Evolutionary conservation across 306 rosid species (phyloP).

Genomic region (Cicer bijugum): DNA sequence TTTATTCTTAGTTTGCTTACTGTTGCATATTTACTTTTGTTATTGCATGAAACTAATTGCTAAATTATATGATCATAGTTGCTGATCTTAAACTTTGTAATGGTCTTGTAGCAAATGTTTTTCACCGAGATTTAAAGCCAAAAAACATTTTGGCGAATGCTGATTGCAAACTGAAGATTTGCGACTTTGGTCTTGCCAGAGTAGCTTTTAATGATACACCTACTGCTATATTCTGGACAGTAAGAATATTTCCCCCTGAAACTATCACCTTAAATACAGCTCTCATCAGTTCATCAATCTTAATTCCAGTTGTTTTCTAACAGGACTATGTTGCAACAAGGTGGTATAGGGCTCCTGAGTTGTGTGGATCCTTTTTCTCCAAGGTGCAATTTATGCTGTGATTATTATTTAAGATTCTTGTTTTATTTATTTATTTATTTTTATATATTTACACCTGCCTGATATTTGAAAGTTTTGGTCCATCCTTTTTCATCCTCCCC

Average conservation of each 20-base stretch:
- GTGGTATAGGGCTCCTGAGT: constrained; percentile 99
- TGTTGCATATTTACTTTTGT: constrained; percentile 32
- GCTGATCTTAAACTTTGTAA: constrained; percentile 49
- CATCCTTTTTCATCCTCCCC: background rate
- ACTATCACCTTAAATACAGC: constrained; percentile 24
- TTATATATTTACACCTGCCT: background rate
- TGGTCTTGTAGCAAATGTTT: constrained; percentile 86
- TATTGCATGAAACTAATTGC: constrained; percentile 31
- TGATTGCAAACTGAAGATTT: constrained; percentile 98
- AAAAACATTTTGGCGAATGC: constrained; percentile 98
- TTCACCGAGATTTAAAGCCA: constrained; percentile 97
- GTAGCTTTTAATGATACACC: constrained; percentile 99
- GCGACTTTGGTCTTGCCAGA: constrained; percentile 99
- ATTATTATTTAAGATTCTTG: constrained; percentile 37
- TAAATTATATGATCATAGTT: constrained; percentile 31
- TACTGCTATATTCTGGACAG: constrained; percentile 99
- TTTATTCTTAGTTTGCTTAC: constrained; percentile 29
- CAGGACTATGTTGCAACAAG: constrained; percentile 99
- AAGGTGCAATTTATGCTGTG: constrained; percentile 62
- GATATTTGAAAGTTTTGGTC: background rate
- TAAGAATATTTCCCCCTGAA: constrained; percentile 50
- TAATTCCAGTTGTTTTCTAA: constrained; percentile 42
- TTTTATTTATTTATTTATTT: background rate
- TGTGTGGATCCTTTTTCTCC: constrained; percentile 98
- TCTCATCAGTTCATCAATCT: constrained; percentile 31